Conservation (phyloP, 192 early-diverging fungal species). For the Pilaira anomala region DNA sequence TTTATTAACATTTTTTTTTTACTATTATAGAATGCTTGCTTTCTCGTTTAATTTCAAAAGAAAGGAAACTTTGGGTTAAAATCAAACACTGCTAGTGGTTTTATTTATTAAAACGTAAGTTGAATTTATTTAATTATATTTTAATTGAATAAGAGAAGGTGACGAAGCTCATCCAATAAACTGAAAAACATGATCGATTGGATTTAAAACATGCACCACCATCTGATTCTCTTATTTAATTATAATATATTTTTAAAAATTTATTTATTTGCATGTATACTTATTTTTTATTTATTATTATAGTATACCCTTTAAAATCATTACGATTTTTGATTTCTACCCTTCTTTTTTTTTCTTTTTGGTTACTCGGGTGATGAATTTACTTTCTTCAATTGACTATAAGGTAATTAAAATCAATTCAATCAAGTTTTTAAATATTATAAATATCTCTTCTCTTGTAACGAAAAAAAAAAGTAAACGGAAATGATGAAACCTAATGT, state of each 20-base stretch:
- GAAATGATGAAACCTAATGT: constrained; percentile 22
- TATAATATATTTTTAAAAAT: background rate
- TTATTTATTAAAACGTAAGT: constrained; percentile 10
- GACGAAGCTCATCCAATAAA: constrained; percentile 21
- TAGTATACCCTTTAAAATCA: background rate
- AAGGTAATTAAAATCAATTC: background rate
- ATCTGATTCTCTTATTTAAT: constrained; percentile 18
- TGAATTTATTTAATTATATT: background rate
- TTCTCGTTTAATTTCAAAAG: background rate
- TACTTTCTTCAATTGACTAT: background rate
- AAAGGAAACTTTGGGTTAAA: too few species aligned
- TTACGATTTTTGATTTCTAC: background rate
- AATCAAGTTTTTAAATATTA: background rate
- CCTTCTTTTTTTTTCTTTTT: background rate
- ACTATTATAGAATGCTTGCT: background rate
- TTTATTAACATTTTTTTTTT: background rate
- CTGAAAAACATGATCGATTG: constrained; percentile 22
- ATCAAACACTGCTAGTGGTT: too few species aligned
- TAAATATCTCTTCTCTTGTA: background rate
- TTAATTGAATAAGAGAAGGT: constrained; percentile 9
- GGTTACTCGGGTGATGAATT: too few species aligned
- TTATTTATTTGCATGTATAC: background rate
- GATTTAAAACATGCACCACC: constrained; percentile 29
- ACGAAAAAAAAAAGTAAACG: background rate
- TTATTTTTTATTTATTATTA: background rate